Evolutionary conservation across 441 rosid genomes (phyloP).

Genomic region (Sinapis alba): DNA sequence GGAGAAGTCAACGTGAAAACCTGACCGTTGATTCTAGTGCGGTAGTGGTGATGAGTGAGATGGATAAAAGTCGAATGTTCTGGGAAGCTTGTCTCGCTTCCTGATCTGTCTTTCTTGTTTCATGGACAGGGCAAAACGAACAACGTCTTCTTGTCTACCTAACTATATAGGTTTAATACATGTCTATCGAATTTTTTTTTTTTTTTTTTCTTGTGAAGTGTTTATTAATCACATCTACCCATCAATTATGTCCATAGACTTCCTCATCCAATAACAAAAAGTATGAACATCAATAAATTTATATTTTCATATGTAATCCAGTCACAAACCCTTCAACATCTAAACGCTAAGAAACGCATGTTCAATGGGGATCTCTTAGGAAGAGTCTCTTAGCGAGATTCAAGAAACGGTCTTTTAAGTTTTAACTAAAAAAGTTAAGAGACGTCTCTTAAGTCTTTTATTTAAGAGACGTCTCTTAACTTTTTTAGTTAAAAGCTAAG

Average conservation of each 20-base stretch:
- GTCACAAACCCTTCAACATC: not conserved
- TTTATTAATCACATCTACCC: not conserved
- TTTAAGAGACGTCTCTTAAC: no score
- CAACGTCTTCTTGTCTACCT: not conserved
- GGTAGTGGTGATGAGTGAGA: constrained; percentile 56
- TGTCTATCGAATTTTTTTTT: not conserved
- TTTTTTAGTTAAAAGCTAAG: no score
- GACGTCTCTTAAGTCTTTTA: no score
- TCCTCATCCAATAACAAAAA: not conserved
- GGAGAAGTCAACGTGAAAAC: constrained; percentile 11
- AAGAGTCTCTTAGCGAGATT: no score
- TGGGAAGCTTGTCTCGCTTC: constrained; percentile 94
- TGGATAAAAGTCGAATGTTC: constrained; percentile 67
- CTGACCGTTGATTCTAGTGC: constrained; percentile 43
- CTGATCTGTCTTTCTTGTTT: constrained; percentile 24
- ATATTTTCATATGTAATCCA: not conserved
- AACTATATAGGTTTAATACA: not conserved
- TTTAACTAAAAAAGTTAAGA: no score
- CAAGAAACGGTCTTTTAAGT: no score
- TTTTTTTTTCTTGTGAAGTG: not conserved
- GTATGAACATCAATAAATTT: not conserved
- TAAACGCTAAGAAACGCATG: not conserved
- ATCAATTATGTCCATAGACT: not conserved
- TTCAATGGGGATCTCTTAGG: no score
- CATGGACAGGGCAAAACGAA: not conserved